Conservation (phyloP, 352 stramenopile genomes). For the Blastocystis sp. region DNA sequence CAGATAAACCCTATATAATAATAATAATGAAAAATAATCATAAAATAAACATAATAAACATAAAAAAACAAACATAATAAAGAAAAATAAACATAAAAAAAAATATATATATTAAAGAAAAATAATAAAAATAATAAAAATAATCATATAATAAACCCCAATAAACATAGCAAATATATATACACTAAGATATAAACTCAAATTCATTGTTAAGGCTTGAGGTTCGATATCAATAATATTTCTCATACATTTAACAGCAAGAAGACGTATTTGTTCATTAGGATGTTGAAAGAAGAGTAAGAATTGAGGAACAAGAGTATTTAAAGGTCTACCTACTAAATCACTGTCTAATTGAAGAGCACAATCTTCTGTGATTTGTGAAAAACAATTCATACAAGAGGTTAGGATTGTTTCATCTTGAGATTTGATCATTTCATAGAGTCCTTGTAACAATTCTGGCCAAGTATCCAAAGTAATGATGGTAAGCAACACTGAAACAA, state of each 20-base stretch:
- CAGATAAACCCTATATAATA: too few species aligned
- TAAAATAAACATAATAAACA: too few species aligned
- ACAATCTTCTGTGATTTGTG: conserved; percentile 27
- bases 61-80: too few species aligned
- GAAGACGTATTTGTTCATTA: conserved; percentile 11
- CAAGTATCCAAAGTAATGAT: conserved; percentile 2
- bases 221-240: conserved; percentile 16
- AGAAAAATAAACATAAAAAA: background rate
- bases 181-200: too few species aligned
- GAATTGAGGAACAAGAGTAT: conserved; percentile 14
- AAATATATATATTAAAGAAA: conserved; percentile 24
- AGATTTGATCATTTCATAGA: conserved; percentile 23
- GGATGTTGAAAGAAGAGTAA: conserved; percentile 13
- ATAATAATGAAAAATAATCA: too few species aligned
- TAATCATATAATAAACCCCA: too few species aligned
- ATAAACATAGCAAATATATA: too few species aligned
- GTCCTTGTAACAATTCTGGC: conserved; percentile 8
- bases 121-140: too few species aligned
- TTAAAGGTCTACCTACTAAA: conserved; percentile 14
- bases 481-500: conserved; percentile 3
- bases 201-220: too few species aligned
- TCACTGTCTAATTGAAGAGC: conserved; percentile 13
- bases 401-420: conserved; percentile 12
- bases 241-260: conserved; percentile 30
- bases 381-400: conserved; percentile 9